Conservation (phyloP, 192 early-diverging fungal species). For the Gryganskiella cystojenkinii region DNA sequence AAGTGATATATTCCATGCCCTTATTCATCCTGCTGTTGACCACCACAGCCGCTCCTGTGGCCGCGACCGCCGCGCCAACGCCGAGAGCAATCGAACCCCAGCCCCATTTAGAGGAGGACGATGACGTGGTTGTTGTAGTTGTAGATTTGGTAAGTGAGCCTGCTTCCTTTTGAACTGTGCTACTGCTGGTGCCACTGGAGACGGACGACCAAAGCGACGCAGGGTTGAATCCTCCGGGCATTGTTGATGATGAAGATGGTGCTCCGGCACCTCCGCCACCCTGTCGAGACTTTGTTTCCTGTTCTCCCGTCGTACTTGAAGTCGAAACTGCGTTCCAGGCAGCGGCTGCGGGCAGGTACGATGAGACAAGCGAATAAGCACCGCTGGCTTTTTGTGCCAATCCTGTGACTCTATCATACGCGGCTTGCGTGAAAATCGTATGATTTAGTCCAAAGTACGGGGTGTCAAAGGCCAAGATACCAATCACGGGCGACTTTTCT, state of each 20-base stretch:
- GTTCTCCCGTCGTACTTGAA: not conserved
- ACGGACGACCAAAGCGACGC: conserved; percentile 15
- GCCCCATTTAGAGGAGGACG: conserved; percentile 54
- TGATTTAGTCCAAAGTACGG: conserved; percentile 64
- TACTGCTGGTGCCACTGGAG: conserved; percentile 1
- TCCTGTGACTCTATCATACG: conserved; percentile 46
- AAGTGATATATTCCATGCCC: conserved; percentile 48
- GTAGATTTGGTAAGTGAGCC: not conserved
- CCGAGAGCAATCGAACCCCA: conserved; percentile 51
- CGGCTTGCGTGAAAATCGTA: conserved; percentile 50
- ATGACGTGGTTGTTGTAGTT: not conserved
- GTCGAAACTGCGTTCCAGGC: conserved; percentile 6
- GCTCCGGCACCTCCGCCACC: not conserved
- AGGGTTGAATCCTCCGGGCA: conserved; percentile 15
- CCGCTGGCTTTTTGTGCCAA: conserved; percentile 41
- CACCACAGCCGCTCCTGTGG: conserved; percentile 54
- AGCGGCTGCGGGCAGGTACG: conserved; percentile 22
- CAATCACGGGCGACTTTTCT: conserved; percentile 47
- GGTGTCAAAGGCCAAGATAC: conserved; percentile 66
- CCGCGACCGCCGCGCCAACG: conserved; percentile 53
- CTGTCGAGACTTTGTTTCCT: not conserved
- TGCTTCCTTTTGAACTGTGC: conserved; percentile 11
- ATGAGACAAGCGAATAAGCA: conserved; percentile 18
- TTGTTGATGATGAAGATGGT: not conserved
- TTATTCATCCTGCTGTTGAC: conserved; percentile 45